Conservation (phyloP, 345 rosid species). For the Triadica sebifera region DNA sequence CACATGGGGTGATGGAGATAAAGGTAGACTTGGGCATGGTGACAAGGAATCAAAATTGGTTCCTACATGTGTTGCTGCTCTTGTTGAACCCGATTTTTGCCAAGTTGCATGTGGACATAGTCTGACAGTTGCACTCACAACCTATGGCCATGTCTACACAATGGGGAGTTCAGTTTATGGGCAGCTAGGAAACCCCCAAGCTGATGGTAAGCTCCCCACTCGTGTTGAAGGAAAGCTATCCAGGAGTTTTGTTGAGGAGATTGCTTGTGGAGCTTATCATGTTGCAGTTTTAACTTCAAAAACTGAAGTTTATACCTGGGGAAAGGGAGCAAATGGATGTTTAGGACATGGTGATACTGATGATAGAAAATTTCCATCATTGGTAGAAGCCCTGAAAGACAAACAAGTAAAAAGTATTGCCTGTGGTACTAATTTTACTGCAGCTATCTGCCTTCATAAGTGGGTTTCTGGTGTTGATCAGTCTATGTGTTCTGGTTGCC, state of each 20-base stretch:
- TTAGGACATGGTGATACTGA: constrained; percentile 91
- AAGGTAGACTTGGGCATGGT: constrained; percentile 96
- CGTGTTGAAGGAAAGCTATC: constrained; percentile 88
- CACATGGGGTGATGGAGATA: constrained; percentile 99
- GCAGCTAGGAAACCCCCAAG: constrained; percentile 85
- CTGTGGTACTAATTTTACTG: constrained; percentile 88
- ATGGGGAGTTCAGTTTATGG: constrained; percentile 98
- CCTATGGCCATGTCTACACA: constrained; percentile 83
- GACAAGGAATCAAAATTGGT: constrained; percentile 87
- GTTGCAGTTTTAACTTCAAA: constrained; percentile 88
- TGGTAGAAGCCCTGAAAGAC: constrained; percentile 88
- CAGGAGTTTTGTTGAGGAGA: constrained; percentile 86
- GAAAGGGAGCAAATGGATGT: constrained; percentile 96
- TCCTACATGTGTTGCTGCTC: constrained; percentile 97
- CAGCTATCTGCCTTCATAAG: constrained; percentile 93
- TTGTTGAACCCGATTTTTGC: constrained; percentile 89
- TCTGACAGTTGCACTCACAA: constrained; percentile 83
- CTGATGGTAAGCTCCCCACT: constrained; percentile 81
- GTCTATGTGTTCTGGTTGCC: constrained; percentile 99
- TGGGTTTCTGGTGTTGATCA: constrained; percentile 97
- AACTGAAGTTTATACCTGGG: constrained; percentile 98
- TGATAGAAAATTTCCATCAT: constrained; percentile 73
- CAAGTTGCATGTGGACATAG: constrained; percentile 97
- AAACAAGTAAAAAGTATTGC: constrained; percentile 93
- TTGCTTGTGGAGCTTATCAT: constrained; percentile 96